Evolutionary conservation across 768 basidiomycete species (phyloP).

Genomic region (Mycena crocata): DNA sequence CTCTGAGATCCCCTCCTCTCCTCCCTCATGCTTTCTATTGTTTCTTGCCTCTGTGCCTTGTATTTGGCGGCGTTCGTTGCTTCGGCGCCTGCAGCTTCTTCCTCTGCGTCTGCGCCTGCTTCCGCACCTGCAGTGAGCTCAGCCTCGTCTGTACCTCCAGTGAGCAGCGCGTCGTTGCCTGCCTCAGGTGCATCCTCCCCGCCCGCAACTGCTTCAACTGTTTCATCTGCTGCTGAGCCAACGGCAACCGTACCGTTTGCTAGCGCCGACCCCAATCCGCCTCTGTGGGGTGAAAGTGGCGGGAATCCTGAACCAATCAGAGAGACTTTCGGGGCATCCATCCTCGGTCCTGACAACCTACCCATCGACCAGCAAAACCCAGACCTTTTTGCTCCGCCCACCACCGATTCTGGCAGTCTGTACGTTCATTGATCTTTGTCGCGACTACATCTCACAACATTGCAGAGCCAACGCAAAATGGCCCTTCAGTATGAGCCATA

Average conservation of each 20-base stretch:
- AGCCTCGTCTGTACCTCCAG: constrained; percentile 27
- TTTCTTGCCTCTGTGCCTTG: constrained; percentile 49
- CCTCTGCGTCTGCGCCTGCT: too few species aligned
- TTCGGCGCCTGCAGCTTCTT: constrained; percentile 33
- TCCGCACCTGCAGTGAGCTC: too few species aligned
- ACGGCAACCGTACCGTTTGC: constrained; percentile 59
- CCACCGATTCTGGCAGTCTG: constrained; percentile 58
- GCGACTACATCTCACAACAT: not conserved
- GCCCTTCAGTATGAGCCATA: constrained; percentile 67
- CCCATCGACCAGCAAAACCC: constrained; percentile 57
- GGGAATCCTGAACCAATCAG: constrained; percentile 49
- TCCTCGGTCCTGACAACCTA: constrained; percentile 57
- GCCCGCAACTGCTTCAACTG: constrained; percentile 19
- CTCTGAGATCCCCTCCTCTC: not conserved
- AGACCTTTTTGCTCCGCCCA: constrained; percentile 57
- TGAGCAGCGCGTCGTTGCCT: constrained; percentile 21
- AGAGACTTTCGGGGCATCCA: constrained; percentile 51
- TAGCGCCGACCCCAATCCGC: constrained; percentile 58
- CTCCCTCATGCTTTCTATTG: constrained; percentile 15
- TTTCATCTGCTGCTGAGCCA: constrained; percentile 41
- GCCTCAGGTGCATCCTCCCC: constrained; percentile 25
- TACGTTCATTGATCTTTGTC: constrained; percentile 36
- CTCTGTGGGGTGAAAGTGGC: constrained; percentile 47
- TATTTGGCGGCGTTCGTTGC: constrained; percentile 42
- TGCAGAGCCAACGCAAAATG: constrained; percentile 60